These are phyloP conservation scores for Termitomyces sp. DNA, from an alignment of 768 basidiomycete genomes.

Conservation along the genomic window DNA sequence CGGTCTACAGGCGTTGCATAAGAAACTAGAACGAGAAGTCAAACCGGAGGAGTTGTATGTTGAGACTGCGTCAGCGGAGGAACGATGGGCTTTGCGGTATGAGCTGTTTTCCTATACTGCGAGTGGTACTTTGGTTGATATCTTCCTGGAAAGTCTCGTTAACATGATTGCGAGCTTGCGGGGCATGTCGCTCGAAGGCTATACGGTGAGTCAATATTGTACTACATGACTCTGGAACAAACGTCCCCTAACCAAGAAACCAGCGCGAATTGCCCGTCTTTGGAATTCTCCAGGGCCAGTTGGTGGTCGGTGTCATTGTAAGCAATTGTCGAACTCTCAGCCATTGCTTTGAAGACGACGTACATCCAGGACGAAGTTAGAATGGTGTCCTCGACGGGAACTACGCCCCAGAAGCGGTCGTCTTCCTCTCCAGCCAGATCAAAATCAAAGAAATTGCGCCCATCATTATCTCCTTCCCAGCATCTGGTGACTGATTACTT, in stretches of 20 bases:
- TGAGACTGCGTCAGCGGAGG: constrained; percentile 51
- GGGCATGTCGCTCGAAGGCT: constrained; percentile 42
- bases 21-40: constrained; percentile 71
- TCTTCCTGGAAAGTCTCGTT: constrained; percentile 48
- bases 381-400: constrained; percentile 17
- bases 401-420: constrained; percentile 6
- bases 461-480: constrained; percentile 17
- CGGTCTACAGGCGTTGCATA: constrained; percentile 61
- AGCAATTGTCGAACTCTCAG: constrained; percentile 10
- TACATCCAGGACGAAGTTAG: constrained; percentile 50
- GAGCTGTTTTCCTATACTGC: constrained; percentile 10
- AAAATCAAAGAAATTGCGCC: constrained; percentile 11
- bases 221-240: neutral
- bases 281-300: constrained; percentile 60
- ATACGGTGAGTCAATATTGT: constrained; percentile 39
- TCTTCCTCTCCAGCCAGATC: constrained; percentile 11
- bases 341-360: neutral
- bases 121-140: neutral
- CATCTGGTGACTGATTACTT: constrained; percentile 11
- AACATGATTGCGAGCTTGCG: constrained; percentile 69
- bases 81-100: constrained; percentile 76
- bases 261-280: constrained; percentile 83
- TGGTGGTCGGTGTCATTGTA: constrained; percentile 77
- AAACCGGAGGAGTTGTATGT: constrained; percentile 55
- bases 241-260: neutral